A percentile compares a stretch with the other conserved stretches of the same genome.
Conservation (phyloP, 805 yeast species). For the Yarrowia hollandica region DNA sequence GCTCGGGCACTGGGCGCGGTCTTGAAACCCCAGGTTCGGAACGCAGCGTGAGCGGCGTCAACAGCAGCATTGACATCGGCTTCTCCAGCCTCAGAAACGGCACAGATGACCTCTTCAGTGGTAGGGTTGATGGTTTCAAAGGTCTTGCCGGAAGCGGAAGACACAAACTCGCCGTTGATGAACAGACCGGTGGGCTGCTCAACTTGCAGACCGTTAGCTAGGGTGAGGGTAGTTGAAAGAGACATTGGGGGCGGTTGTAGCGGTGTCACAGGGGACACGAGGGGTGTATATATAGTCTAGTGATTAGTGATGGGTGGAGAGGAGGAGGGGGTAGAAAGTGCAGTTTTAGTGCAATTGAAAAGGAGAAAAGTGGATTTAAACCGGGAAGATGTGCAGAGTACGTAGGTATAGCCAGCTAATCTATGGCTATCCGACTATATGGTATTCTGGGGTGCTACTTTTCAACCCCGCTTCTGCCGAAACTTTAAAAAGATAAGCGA, state of each 20-base stretch:
- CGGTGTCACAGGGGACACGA: background rate
- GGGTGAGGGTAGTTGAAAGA: slow-evolving; percentile 36
- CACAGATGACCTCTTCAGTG: slow-evolving; percentile 57
- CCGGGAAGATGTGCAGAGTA: too few relatives aligned
- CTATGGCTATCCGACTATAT: too few relatives aligned
- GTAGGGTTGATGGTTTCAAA: slow-evolving; percentile 52
- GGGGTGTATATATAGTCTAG: slow-evolving; percentile 3
- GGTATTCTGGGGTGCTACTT: too few relatives aligned
- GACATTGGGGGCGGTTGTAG: background rate
- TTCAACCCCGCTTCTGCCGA: too few relatives aligned
- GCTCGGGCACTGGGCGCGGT: slow-evolving; percentile 67
- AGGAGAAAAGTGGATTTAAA: too few relatives aligned
- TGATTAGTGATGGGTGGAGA: slow-evolving; percentile 24
- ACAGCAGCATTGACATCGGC: slow-evolving; percentile 83
- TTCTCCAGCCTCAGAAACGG: slow-evolving; percentile 68
- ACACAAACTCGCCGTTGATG: slow-evolving; percentile 76
- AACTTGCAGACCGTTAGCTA: slow-evolving; percentile 65
- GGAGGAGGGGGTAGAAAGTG: too few relatives aligned
- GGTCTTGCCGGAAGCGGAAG: slow-evolving; percentile 57
- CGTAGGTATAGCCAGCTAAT: too few relatives aligned
- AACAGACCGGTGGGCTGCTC: slow-evolving; percentile 86
- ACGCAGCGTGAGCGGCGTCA: slow-evolving; percentile 80
- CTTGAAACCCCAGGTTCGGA: slow-evolving; percentile 63
- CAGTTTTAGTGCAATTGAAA: too few relatives aligned
- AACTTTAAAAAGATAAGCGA: too few relatives aligned